Evolutionary conservation across 768 basidiomycete genomes (phyloP), one percentile per base, ranked within the genome.

Genomic region (Grammothele lineata): DNA sequence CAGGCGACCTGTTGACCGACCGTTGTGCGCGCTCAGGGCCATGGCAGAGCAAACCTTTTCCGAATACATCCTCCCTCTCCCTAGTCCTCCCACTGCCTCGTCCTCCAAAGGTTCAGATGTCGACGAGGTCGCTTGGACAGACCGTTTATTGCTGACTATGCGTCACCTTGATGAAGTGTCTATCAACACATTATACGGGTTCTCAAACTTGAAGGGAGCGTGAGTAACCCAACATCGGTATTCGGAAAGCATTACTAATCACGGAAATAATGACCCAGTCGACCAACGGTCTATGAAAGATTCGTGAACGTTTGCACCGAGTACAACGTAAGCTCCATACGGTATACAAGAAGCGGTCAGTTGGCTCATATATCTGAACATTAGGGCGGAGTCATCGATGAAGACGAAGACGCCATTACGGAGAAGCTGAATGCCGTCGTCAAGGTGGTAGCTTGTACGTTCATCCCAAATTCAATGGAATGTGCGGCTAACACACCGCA

Each of bases 301-400:
- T 94, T 81, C 64, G 45, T 96, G 9, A 73, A 83, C 8, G 73
- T 73, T 34, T 96, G 90, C 62, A 76, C 88, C 49, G 74, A 81
- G 39, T 80, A 93, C 61, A 98, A 97, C 58, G 94, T 94, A 51
- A 48, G 87, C 68, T n/a, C n/a, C n/a, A n/a, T n/a, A n/a, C n/a
- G n/a, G n/a, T n/a, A n/a, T n/a, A n/a, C n/a, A n/a, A n/a, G n/a
- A n/a, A n/a, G n/a, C n/a, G n/a, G n/a, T n/a, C n/a, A n/a, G n/a
- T n/a, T n/a, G n/a, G n/a, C n/a, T n/a, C n/a, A n/a, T n/a, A n/a
- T n/a, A n/a, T n/a, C n/a, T n/a, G n/a, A n/a, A n/a, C n/a, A n/a
- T 18, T 19, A 96, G 92, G 93, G 92, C 1, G 95, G 95, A 1
- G 75, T 92, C 37, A 87, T 96, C 40, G 93, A 96, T 57, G 79